These are phyloP conservation scores for Trifolium subterraneum DNA, from an alignment of 306 rosid genomes.

Conservation along the genomic window DNA sequence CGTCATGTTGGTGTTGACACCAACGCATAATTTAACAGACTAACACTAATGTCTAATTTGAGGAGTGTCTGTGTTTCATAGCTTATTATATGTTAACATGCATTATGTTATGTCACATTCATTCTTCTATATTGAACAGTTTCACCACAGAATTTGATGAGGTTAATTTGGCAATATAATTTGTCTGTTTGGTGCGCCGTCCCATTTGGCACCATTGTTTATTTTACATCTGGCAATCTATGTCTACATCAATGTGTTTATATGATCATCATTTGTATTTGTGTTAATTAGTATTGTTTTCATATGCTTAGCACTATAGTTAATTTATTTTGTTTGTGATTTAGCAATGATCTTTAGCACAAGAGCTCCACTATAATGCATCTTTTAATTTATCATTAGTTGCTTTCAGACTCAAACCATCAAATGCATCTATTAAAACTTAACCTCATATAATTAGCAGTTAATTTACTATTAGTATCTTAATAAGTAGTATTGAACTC, in stretches of 20 bases:
- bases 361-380: slow-evolving; percentile 26
- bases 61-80: no score
- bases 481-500: no score
- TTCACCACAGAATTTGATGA: not conserved
- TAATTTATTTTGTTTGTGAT: not conserved
- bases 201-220: slow-evolving; percentile 64
- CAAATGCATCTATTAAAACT: not conserved
- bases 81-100: not conserved
- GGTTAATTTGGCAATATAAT: not conserved
- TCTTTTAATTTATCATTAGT: not conserved
- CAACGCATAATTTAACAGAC: no score
- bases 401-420: not conserved
- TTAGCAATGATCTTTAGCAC: not conserved
- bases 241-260: slow-evolving; percentile 58
- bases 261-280: slow-evolving; percentile 58
- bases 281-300: slow-evolving; percentile 25
- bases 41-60: no score
- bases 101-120: not conserved
- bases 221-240: slow-evolving; percentile 54
- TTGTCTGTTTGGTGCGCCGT: slow-evolving; percentile 75
- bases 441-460: no score
- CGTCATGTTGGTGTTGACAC: no score
- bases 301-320: slow-evolving; percentile 34
- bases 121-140: not conserved
- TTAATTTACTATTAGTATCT: no score